Conservation (phyloP, 1,139 yeast species). For the Suhomyces coccinellae region DNA sequence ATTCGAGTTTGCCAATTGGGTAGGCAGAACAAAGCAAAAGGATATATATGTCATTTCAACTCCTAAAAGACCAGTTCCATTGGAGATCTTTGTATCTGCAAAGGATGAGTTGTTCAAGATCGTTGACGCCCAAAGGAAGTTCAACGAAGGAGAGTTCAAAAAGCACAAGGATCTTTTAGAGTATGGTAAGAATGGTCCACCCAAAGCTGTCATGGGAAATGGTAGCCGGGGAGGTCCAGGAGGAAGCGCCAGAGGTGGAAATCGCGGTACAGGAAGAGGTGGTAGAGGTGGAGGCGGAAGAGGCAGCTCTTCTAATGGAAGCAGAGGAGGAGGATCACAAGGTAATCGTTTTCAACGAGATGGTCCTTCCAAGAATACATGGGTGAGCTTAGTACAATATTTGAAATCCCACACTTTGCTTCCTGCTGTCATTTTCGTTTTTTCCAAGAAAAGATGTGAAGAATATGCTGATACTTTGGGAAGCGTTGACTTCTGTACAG, state of each 20-base stretch:
- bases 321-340: slow-evolving; percentile 23
- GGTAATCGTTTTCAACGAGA: slow-evolving; percentile 46
- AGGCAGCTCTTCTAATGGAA: slow-evolving; percentile 13
- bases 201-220: slow-evolving; percentile 38
- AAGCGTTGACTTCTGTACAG: slow-evolving; percentile 76
- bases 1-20: slow-evolving; percentile 97
- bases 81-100: slow-evolving; percentile 85
- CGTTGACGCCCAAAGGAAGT: slow-evolving; percentile 71
- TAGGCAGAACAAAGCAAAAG: slow-evolving; percentile 93
- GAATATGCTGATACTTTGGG: slow-evolving; percentile 81
- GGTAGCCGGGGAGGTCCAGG: slow-evolving; percentile 50
- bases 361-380: slow-evolving; percentile 77
- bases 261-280: slow-evolving; percentile 28
- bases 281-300: slow-evolving; percentile 31
- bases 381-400: slow-evolving; percentile 75
- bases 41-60: slow-evolving; percentile 95
- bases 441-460: slow-evolving; percentile 90
- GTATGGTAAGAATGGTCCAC: slow-evolving; percentile 36
- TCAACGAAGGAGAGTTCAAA: slow-evolving; percentile 62
- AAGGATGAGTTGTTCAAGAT: slow-evolving; percentile 67
- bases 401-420: slow-evolving; percentile 64
- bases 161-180: slow-evolving; percentile 58
- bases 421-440: slow-evolving; percentile 92
- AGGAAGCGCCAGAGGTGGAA: slow-evolving; percentile 46
- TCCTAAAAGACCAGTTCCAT: slow-evolving; percentile 92